A percentile compares a stretch with the other conserved stretches of the same genome.
phyloP scores from a whole-genome alignment of 164 flowering plant genomes.

The Vitis rupestris region DNA sequence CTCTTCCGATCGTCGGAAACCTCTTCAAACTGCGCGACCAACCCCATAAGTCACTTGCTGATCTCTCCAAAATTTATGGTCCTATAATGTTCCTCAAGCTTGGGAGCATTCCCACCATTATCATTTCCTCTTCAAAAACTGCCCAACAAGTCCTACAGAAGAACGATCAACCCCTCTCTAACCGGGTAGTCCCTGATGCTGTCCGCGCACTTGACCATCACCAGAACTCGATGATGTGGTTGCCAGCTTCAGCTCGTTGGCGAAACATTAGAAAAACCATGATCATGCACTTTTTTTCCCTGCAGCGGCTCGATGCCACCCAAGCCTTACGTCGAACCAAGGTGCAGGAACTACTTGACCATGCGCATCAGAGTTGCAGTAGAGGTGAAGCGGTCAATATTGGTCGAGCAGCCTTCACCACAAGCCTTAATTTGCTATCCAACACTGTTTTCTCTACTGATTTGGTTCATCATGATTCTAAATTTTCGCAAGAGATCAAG shows the following conservation, averaged over 20 bases:
- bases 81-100: constrained; percentile 20
- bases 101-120: constrained; percentile 8
- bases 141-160: constrained; percentile 24
- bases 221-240: constrained; percentile 21
- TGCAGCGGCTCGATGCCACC: constrained; percentile 20
- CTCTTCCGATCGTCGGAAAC: constrained; percentile 21
- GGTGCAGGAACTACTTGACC: constrained; percentile 25
- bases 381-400: constrained; percentile 17
- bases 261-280: constrained; percentile 14
- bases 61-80: constrained; percentile 16
- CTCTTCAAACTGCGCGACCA: constrained; percentile 11
- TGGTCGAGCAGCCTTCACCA: constrained; percentile 23
- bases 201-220: constrained; percentile 19
- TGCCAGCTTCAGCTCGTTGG: constrained; percentile 17
- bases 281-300: constrained; percentile 20
- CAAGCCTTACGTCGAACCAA: constrained; percentile 21
- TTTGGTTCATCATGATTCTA: constrained; percentile 14
- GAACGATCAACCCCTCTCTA: constrained; percentile 22
- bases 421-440: constrained; percentile 25
- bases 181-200: constrained; percentile 16
- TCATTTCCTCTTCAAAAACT: constrained; percentile 7
- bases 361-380: constrained; percentile 8
- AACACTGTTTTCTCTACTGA: constrained; percentile 36
- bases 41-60: constrained; percentile 11
- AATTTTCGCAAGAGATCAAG: constrained; percentile 21